Evolutionary conservation across 176 grass and related monocot genomes (phyloP).

Genomic region (Oryza meyeriana): DNA sequence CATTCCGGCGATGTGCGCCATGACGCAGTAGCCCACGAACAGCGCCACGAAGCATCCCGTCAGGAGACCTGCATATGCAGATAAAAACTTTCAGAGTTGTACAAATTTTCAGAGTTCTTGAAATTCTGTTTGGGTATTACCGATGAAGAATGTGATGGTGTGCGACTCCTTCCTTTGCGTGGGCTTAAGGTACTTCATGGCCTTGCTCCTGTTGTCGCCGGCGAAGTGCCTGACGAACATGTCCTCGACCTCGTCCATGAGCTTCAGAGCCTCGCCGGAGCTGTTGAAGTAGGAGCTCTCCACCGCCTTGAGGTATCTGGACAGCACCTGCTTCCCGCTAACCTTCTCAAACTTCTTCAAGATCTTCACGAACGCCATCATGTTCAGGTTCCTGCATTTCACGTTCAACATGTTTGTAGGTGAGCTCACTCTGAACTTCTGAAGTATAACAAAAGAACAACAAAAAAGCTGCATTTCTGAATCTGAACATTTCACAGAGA

Average conservation of each 20-base stretch:
- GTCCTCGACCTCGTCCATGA: slow-evolving; percentile 78
- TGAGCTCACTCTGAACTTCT: no score
- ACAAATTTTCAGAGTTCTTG: no score
- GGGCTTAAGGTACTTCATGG: slow-evolving; percentile 87
- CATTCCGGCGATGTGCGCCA: slow-evolving; percentile 66
- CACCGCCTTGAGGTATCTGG: slow-evolving; percentile 67
- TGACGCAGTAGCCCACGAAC: slow-evolving; percentile 62
- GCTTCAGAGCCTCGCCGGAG: slow-evolving; percentile 65
- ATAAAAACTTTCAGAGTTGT: not conserved
- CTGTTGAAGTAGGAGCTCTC: slow-evolving; percentile 91
- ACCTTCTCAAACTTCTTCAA: slow-evolving; percentile 90
- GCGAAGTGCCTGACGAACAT: slow-evolving; percentile 63
- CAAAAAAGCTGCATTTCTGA: no score
- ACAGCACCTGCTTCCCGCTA: slow-evolving; percentile 49
- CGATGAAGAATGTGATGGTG: slow-evolving; percentile 62
- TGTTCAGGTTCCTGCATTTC: slow-evolving; percentile 63
- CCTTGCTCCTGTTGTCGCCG: slow-evolving; percentile 54
- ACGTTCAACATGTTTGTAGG: not conserved
- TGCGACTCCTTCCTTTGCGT: slow-evolving; percentile 56
- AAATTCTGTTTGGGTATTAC: slow-evolving; percentile 1
- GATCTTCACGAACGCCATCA: slow-evolving; percentile 84
- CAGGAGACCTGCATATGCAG: slow-evolving; percentile 33
- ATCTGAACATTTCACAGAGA: not conserved
- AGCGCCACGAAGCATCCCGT: slow-evolving; percentile 70
- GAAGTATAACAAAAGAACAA: no score